A percentile compares a stretch with the other conserved stretches of the same genome.
Evolutionary conservation across 208 protist species (phyloP).

Genomic region (Leptomonas seymouri): DNA sequence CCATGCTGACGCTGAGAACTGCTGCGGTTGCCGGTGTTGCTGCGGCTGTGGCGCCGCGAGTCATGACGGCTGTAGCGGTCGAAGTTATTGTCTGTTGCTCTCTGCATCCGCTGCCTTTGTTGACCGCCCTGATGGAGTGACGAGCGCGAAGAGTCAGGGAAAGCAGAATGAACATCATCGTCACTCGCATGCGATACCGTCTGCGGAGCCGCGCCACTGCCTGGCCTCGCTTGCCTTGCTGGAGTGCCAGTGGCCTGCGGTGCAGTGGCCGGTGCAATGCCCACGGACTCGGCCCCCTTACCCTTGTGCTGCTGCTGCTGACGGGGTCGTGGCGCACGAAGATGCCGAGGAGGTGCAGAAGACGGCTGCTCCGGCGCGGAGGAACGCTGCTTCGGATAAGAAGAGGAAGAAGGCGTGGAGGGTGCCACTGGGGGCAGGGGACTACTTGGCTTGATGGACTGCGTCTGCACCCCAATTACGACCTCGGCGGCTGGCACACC

Average conservation of each 20-base stretch:
- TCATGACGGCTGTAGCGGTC: conserved; percentile 12
- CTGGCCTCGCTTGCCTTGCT: not conserved
- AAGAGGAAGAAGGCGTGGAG: not conserved
- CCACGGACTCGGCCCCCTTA: no score
- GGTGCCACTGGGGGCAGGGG: not conserved
- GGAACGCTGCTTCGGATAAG: not conserved
- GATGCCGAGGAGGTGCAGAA: no score
- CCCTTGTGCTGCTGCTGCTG: no score
- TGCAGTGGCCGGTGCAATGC: no score
- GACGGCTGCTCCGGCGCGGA: not conserved
- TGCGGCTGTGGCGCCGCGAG: conserved; percentile 3
- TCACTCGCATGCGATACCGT: not conserved
- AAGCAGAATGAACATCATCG: not conserved
- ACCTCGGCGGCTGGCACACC: conserved; percentile 16
- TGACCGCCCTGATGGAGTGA: not conserved
- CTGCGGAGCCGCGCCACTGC: not conserved
- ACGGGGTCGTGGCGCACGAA: no score
- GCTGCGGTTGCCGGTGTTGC: conserved; percentile 1
- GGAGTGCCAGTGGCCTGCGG: not conserved
- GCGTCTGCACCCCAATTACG: conserved; percentile 17
- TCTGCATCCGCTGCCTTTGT: conserved; percentile 6
- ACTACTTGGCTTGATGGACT: not conserved
- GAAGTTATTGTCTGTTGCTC: conserved; percentile 4
- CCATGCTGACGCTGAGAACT: not conserved
- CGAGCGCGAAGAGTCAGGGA: not conserved